These are phyloP conservation scores for Botryobasidium botryosum DNA, from an alignment of 768 basidiomycete species.

Conservation along the genomic window DNA sequence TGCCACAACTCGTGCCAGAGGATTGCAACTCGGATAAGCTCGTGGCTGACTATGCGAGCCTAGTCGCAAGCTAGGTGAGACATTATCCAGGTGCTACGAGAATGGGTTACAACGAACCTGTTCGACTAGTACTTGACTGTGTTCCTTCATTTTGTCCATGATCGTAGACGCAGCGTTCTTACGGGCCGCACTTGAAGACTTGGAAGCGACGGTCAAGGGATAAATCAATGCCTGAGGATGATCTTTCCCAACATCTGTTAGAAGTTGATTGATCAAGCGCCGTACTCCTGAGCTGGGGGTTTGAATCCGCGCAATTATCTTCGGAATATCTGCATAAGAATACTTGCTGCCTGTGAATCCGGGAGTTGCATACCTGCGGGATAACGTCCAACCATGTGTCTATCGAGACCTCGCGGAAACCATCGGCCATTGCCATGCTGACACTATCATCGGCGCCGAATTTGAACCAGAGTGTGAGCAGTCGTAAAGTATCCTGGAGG, in stretches of 20 bases:
- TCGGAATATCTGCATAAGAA: background rate
- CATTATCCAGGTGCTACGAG: background rate
- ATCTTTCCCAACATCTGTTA: constrained; percentile 86
- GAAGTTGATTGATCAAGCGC: constrained; percentile 70
- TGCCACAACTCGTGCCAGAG: constrained; percentile 99
- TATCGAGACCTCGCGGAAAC: constrained; percentile 78
- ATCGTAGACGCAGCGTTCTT: constrained; percentile 70
- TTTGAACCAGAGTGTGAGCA: constrained; percentile 96
- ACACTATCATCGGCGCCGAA: constrained; percentile 84
- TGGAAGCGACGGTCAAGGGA: constrained; percentile 86
- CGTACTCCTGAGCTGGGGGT: constrained; percentile 78
- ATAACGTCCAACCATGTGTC: constrained; percentile 99
- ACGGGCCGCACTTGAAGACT: constrained; percentile 74
- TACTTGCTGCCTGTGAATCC: background rate
- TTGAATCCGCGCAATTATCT: constrained; percentile 98
- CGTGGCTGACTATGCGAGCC: constrained; percentile 79
- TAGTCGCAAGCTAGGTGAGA: constrained; percentile 20
- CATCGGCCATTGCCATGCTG: constrained; percentile 70
- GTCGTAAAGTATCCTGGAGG: constrained; percentile 81
- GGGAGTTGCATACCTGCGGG: constrained; percentile 54
- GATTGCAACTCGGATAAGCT: constrained; percentile 93
- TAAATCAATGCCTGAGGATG: constrained; percentile 98
- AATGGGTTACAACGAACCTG: too few species aligned
- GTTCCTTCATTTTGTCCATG: constrained; percentile 87
- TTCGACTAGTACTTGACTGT: constrained; percentile 70